Base-by-base conservation (phyloP, 345 rosid genomes). In the Bretschneidera sinensis region DNA sequence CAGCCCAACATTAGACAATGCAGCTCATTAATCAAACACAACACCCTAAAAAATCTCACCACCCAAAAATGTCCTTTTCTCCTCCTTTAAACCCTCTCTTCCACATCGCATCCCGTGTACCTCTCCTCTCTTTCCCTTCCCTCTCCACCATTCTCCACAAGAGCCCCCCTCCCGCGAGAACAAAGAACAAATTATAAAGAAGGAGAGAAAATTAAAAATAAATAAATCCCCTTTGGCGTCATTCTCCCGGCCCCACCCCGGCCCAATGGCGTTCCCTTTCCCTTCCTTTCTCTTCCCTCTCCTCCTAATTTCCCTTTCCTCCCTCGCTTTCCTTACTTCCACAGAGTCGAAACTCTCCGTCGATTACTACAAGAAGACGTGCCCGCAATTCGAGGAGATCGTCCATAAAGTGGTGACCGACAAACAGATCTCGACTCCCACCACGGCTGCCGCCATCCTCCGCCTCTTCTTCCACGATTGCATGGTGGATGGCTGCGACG, bases 401-500 rank as follows among this genome's bases (percentile, higher is more conserved):
- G 34, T 90, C 21, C 73, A 70, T 7, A 57, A 66, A 10, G 59
- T 68, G 52, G 45, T 76, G 39, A 68, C 81, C 52, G 78, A 69
- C 17, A 85, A 85, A 64, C 97, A 90, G 63, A 58, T 75, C 2
- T 2, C 68, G 19, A n/a, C 69, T 50, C 87, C 90, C 20, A 78
- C 88, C 21, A 90, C 95, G 9, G 92, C 95, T 2, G 92, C 88
- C 3, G 97, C 76, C 65, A 68, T 68, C 50, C 76, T 90, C 67
- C 86, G 90, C 20, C 72, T 83, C 17, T 87, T 85, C 76, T 83
- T 85, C 64, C 92, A 87, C 39, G 97, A 90, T 54, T 87, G 92
- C 51, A 68, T 85, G 73, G 87, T 90, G 0, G 85, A 79, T 15
- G 90, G 97, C 20, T 85, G 92, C 34, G 95, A 87, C 49, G 83